Evolutionary conservation across 768 basidiomycete genomes (phyloP).

Genomic region (Suillus sp.): DNA sequence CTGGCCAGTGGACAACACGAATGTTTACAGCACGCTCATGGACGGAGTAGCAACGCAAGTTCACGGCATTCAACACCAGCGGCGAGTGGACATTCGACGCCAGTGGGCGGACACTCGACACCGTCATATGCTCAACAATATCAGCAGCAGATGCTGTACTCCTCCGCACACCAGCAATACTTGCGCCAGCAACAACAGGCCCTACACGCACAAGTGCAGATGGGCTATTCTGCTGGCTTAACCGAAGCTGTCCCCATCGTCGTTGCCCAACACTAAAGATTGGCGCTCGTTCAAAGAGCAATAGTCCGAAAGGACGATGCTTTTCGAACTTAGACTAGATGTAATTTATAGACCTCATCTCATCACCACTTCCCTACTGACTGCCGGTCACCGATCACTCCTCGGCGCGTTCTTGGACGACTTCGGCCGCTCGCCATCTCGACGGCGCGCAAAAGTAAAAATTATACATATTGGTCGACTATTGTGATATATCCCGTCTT

Average conservation of each 20-base stretch:
- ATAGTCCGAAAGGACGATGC: not conserved
- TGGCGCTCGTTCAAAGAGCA: not conserved
- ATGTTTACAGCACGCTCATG: conserved; percentile 43
- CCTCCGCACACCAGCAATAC: conserved; percentile 41
- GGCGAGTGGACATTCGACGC: conserved; percentile 34
- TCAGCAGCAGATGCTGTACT: conserved; percentile 40
- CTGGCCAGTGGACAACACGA: conserved; percentile 76
- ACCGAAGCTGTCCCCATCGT: not conserved
- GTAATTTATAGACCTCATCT: conserved; percentile 8
- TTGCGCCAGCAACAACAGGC: conserved; percentile 37
- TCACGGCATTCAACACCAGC: conserved; percentile 37
- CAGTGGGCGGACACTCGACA: conserved; percentile 31
- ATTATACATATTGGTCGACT: conserved; percentile 38
- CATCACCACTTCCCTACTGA: not conserved
- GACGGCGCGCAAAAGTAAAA: conserved; percentile 33
- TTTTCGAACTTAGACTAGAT: conserved; percentile 7
- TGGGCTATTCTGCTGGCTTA: conserved; percentile 21
- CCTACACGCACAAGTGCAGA: conserved; percentile 32
- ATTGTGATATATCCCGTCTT: conserved; percentile 21
- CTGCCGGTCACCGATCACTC: conserved; percentile 29
- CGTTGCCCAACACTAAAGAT: conserved; percentile 4
- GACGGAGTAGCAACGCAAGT: conserved; percentile 31
- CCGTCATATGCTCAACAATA: conserved; percentile 37
- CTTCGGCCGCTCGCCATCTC: conserved; percentile 3
- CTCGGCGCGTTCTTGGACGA: not conserved